phyloP scores from a whole-genome alignment of 768 basidiomycete genomes.

The Ramaria sp. region DNA sequence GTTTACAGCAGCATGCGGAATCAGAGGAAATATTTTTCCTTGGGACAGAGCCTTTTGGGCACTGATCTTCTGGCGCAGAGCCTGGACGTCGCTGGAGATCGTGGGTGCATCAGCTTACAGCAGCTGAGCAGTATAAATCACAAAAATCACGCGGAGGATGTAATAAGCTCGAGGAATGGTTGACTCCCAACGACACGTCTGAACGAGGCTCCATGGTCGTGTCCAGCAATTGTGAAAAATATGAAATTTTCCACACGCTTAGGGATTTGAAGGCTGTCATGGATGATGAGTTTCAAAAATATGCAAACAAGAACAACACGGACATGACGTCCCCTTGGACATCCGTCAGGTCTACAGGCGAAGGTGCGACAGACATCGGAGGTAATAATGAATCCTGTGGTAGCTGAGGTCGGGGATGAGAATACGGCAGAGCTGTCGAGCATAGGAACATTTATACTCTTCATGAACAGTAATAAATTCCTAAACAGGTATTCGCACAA shows the following conservation, averaged over 20 bases:
- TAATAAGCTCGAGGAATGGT: constrained; percentile 33
- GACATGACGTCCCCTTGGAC: constrained; percentile 14
- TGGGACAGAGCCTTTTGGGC: background rate
- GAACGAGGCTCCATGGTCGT: constrained; percentile 37
- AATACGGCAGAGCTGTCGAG: no score
- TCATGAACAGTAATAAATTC: no score
- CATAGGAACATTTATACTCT: no score
- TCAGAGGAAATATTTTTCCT: constrained; percentile 19
- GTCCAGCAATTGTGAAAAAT: constrained; percentile 41
- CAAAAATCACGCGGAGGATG: constrained; percentile 32
- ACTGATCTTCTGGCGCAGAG: background rate
- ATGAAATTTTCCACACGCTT: constrained; percentile 43
- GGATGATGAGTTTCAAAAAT: background rate
- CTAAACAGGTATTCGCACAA: no score
- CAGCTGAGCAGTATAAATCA: background rate
- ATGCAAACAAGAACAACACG: background rate
- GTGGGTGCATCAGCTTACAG: background rate
- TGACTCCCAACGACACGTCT: constrained; percentile 24
- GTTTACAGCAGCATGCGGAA: constrained; percentile 38
- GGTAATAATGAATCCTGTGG: no score
- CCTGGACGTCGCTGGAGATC: background rate
- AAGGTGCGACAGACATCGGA: no score
- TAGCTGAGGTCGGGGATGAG: no score
- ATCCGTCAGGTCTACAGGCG: constrained; percentile 6
- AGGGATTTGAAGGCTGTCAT: constrained; percentile 36